Evolutionary conservation across 768 basidiomycete species (phyloP).

Genomic region (Leucosporidium yakuticum): DNA sequence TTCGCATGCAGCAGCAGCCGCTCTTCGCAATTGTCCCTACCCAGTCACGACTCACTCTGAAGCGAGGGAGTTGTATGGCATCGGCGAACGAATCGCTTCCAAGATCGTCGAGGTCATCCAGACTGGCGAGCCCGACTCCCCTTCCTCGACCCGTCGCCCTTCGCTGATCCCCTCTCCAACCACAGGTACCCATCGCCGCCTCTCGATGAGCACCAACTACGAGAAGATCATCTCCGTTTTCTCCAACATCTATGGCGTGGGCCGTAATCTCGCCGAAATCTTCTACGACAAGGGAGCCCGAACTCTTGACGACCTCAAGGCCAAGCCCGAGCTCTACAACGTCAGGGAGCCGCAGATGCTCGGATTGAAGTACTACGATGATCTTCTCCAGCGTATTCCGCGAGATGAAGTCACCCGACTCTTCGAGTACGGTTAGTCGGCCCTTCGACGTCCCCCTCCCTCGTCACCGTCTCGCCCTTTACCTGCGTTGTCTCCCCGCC

Average conservation of each 20-base stretch:
- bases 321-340: not conserved
- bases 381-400: constrained; percentile 43
- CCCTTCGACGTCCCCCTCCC: no score
- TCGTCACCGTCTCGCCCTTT: no score
- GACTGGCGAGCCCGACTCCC: constrained; percentile 9
- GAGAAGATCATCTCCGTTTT: not conserved
- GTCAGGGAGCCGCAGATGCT: constrained; percentile 21
- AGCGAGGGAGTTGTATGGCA: not conserved
- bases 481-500: no score
- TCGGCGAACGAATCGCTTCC: not conserved
- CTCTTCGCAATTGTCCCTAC: not conserved
- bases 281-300: constrained; percentile 8
- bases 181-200: constrained; percentile 10
- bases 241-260: not conserved
- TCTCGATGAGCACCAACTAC: not conserved
- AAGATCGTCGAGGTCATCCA: not conserved
- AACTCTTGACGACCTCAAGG: constrained; percentile 11
- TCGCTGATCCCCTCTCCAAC: constrained; percentile 18
- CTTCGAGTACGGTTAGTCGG: constrained; percentile 26
- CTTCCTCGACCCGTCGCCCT: not conserved
- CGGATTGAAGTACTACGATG: constrained; percentile 44
- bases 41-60: no score
- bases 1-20: not conserved
- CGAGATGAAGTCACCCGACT: constrained; percentile 41
- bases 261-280: not conserved